Percentiles rank a stretch among this genome's conserved stretches.
Evolutionary conservation across 306 rosid genomes (phyloP).

Genomic region (Quercus robur): DNA sequence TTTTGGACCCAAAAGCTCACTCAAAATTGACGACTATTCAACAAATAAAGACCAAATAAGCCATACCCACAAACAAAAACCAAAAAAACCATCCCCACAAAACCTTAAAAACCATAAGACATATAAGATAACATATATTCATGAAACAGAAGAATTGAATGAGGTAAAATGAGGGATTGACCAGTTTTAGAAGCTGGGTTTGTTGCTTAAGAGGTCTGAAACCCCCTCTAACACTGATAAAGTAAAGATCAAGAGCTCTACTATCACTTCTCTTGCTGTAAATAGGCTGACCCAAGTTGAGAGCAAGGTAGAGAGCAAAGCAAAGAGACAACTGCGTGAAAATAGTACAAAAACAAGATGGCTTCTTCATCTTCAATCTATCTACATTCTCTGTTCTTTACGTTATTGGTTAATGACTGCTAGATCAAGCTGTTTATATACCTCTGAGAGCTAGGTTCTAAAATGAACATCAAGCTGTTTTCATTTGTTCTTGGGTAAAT

Average conservation of each 20-base stretch:
- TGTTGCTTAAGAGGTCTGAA: constrained; percentile 49
- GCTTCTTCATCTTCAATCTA: constrained; percentile 35
- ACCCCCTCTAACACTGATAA: constrained; percentile 57
- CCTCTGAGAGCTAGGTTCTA: too few relatives aligned
- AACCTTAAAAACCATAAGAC: background rate
- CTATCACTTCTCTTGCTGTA: constrained; percentile 10
- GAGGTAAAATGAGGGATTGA: background rate
- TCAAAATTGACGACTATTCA: too few relatives aligned
- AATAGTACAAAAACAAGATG: constrained; percentile 43
- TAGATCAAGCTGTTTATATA: too few relatives aligned
- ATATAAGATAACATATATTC: background rate
- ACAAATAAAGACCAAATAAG: background rate
- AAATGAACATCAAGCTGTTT: too few relatives aligned
- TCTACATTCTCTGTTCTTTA: background rate
- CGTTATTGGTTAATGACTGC: background rate
- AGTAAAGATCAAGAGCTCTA: constrained; percentile 35
- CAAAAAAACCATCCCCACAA: background rate
- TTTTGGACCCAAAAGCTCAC: too few relatives aligned
- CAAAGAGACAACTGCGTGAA: constrained; percentile 47
- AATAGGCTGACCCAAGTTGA: constrained; percentile 42
- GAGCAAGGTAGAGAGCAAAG: constrained; percentile 45
- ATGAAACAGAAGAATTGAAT: background rate
- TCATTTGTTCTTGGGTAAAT: too few relatives aligned
- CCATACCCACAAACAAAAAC: background rate
- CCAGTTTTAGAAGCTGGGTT: constrained; percentile 49